A percentile compares a stretch with the other conserved stretches of the same genome.
phyloP scores from a whole-genome alignment of 1,284 basidiomycete genomes.

The Ustilago shanxiensis region DNA sequence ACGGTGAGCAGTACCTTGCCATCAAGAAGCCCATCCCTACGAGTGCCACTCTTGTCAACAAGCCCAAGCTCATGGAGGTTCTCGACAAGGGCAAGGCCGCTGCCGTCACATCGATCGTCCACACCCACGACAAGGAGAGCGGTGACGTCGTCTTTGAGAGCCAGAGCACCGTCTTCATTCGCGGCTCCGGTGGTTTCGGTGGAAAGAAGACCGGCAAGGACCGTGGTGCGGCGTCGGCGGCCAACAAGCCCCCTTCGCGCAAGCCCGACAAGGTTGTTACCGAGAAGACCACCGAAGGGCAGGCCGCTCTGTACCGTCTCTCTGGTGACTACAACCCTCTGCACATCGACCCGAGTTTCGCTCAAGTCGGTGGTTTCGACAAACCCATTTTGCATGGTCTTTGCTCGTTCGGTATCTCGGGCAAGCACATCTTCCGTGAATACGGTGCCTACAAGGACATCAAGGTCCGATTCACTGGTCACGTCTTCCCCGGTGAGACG shows the following conservation, averaged over 20 bases:
- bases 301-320: slow-evolving; percentile 80
- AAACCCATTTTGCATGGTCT: slow-evolving; percentile 82
- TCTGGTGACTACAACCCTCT: slow-evolving; percentile 80
- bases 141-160: slow-evolving; percentile 91
- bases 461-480: slow-evolving; percentile 93
- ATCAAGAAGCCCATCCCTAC: slow-evolving; percentile 91
- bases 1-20: slow-evolving; percentile 94
- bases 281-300: slow-evolving; percentile 64
- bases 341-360: slow-evolving; percentile 93
- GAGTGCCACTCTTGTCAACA: slow-evolving; percentile 83
- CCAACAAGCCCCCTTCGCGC: slow-evolving; percentile 80
- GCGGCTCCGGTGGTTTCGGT: slow-evolving; percentile 93
- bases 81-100: slow-evolving; percentile 68
- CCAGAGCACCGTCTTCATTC: slow-evolving; percentile 91
- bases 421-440: slow-evolving; percentile 90
- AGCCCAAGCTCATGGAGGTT: slow-evolving; percentile 76
- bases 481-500: slow-evolving; percentile 95
- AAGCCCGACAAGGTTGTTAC: slow-evolving; percentile 65
- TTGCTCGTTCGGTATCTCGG: slow-evolving; percentile 92
- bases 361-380: slow-evolving; percentile 93
- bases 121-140: slow-evolving; percentile 71
- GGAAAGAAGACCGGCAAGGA: slow-evolving; percentile 89
- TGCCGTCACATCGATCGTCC: slow-evolving; percentile 51
- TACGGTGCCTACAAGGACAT: slow-evolving; percentile 91
- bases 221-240: slow-evolving; percentile 87